Percentiles rank a stretch among this genome's conserved stretches.
Evolutionary conservation across 208 protist genomes (phyloP).

Genomic region (Leptomonas pyrrhocoris): DNA sequence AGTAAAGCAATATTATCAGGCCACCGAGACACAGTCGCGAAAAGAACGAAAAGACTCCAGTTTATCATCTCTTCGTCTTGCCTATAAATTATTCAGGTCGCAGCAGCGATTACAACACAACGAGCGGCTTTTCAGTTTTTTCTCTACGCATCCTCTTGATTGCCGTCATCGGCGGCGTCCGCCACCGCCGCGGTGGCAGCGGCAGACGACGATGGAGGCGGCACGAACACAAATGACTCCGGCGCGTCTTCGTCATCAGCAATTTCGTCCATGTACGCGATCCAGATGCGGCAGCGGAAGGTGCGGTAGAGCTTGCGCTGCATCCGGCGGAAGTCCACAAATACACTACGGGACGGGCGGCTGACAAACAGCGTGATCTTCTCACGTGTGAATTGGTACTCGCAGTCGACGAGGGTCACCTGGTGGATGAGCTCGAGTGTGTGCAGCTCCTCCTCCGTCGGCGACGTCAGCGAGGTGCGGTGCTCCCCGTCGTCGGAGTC

Average conservation of each 20-base stretch:
- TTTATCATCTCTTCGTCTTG: background rate
- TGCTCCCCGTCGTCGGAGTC: conserved; percentile 24
- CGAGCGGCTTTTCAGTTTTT: background rate
- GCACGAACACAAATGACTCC: conserved; percentile 37
- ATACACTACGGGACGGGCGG: conserved; percentile 46
- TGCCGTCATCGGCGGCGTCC: background rate
- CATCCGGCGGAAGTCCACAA: conserved; percentile 78
- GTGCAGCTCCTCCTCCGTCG: conserved; percentile 22
- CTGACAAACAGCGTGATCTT: conserved; percentile 78
- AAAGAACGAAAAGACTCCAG: too few relatives aligned
- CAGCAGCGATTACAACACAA: too few relatives aligned
- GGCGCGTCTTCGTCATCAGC: conserved; percentile 45
- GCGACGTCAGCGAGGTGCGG: conserved; percentile 7
- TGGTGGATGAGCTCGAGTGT: conserved; percentile 34
- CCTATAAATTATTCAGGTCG: background rate
- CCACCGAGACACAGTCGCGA: too few relatives aligned
- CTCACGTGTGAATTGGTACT: conserved; percentile 69
- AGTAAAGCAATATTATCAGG: background rate
- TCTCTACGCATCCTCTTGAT: background rate
- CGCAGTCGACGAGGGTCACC: conserved; percentile 51
- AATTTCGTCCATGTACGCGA: conserved; percentile 77
- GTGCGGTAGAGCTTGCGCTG: conserved; percentile 69
- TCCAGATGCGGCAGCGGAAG: conserved; percentile 79
- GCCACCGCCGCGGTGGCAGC: background rate
- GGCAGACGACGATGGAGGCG: conserved; percentile 17